These are phyloP conservation scores for Limnomonas spitsbergensis DNA, from an alignment of 139 green algal species.

Conservation along the genomic window DNA sequence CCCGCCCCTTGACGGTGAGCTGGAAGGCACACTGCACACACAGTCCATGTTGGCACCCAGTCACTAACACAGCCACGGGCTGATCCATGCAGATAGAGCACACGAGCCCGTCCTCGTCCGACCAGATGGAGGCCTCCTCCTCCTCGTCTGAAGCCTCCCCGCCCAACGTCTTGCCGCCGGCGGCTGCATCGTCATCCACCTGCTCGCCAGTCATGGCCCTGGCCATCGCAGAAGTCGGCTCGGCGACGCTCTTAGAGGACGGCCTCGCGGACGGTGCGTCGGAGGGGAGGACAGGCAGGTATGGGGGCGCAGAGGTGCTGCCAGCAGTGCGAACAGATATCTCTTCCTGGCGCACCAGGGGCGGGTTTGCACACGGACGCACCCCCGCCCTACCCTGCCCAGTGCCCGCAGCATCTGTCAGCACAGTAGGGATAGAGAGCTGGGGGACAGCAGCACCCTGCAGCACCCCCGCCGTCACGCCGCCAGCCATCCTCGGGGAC, in stretches of 20 bases:
- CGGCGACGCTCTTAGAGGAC: neutral
- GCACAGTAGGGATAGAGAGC: too few relatives aligned
- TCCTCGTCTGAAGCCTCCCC: constrained; percentile 3
- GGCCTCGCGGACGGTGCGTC: too few relatives aligned
- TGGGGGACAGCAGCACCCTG: too few relatives aligned
- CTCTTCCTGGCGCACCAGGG: too few relatives aligned
- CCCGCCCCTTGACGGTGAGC: constrained; percentile 47
- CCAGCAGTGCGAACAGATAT: too few relatives aligned
- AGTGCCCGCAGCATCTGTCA: too few relatives aligned
- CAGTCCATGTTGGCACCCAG: constrained; percentile 45
- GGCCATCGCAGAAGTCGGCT: neutral
- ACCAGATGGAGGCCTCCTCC: constrained; percentile 7
- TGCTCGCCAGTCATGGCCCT: neutral
- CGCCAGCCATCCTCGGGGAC: too few relatives aligned
- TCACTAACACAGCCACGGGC: constrained; percentile 31
- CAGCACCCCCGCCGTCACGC: too few relatives aligned
- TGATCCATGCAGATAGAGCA: constrained; percentile 56
- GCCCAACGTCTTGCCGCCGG: neutral
- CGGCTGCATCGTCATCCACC: neutral
- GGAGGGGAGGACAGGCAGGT: too few relatives aligned
- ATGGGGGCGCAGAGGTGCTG: too few relatives aligned
- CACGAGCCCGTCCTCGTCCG: constrained; percentile 32
- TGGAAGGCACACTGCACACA: constrained; percentile 57
- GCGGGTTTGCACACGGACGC: too few relatives aligned
- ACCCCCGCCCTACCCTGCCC: too few relatives aligned